Evolutionary conservation across 768 basidiomycete genomes (phyloP), one percentile per base, ranked within the genome.

Genomic region (Dentipellis fragilis): DNA sequence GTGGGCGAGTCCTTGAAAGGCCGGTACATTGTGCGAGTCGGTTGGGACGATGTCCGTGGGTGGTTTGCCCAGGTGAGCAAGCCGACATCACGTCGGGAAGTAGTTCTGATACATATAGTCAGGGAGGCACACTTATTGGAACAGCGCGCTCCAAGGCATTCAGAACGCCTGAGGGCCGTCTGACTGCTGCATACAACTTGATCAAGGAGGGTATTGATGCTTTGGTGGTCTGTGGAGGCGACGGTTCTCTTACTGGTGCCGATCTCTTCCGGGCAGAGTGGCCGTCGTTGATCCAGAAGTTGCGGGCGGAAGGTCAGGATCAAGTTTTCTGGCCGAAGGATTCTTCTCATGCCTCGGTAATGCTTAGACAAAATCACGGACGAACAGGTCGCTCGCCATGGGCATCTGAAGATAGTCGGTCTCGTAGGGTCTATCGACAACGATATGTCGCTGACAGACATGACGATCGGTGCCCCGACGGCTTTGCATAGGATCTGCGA

Each of bases 401-500:
- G 82, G 21, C 89, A 97, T 64, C 85, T 99, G 60, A 89, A 82
- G 69, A 96, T 99, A 62, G 95, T 95, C 59, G 96, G 96, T n/a
- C 83, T 99, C 42, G 96, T 98, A 57, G 96, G 96, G 37, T 95
- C 93, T 4, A 98, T 99, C 66, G 96, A 99, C 72, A 99, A 99
- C 65, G 96, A 98, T 68, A 97, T 99, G 94, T 88, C 89, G 14
- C 78, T 95, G 80, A 98, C 96, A 17, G 93, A 98, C 70, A 70
- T 96, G 65, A 99, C 96, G 7, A 98, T 98, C 65, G 96, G 95
- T 49, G 95, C 93, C 1, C 84, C 90, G 0, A 99, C 95, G 2
- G 95, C 95, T 17, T 74, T 99, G 38, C 93, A 95, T 62, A 83
- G 96, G 42, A 98, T 98, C 54, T 98, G 96, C 71, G 96, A 98